Percentiles rank a stretch among this genome's conserved stretches.
These are phyloP conservation scores for Stramenopiles sp. DNA, from an alignment of 352 stramenopile species.

Conservation along the genomic window DNA sequence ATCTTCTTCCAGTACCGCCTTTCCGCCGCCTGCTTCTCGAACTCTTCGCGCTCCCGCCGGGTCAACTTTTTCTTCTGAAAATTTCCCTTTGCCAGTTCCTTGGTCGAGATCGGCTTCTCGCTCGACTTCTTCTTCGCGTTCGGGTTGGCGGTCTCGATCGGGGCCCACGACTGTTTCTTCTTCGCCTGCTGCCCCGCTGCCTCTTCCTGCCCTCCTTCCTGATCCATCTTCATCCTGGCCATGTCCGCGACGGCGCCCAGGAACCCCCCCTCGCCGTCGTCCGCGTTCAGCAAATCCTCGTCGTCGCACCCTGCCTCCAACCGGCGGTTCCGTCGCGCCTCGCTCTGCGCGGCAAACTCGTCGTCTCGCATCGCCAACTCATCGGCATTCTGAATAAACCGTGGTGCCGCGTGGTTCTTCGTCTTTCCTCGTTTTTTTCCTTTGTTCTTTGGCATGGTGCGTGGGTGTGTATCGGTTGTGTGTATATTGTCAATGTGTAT, in stretches of 20 bases:
- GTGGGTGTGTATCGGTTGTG: not conserved
- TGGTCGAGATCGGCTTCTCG: constrained; percentile 62
- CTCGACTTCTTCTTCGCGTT: constrained; percentile 41
- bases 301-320: not conserved
- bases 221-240: not conserved
- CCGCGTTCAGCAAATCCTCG: not conserved
- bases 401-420: not conserved
- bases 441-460: not conserved
- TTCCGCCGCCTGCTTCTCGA: constrained; percentile 50
- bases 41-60: constrained; percentile 51
- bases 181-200: not conserved
- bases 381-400: not conserved
- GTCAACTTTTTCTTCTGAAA: constrained; percentile 42
- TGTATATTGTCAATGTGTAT: no score
- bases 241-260: not conserved
- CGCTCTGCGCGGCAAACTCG: not conserved
- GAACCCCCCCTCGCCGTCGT: not conserved
- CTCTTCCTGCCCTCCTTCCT: not conserved
- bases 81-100: constrained; percentile 39
- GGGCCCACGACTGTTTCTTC: constrained; percentile 45
- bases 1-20: constrained; percentile 56
- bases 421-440: not conserved
- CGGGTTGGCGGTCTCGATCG: constrained; percentile 52
- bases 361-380: not conserved
- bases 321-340: not conserved